phyloP scores from a whole-genome alignment of 2,329 filamentous ascomycete species.

The Paecilomyces sp. region DNA sequence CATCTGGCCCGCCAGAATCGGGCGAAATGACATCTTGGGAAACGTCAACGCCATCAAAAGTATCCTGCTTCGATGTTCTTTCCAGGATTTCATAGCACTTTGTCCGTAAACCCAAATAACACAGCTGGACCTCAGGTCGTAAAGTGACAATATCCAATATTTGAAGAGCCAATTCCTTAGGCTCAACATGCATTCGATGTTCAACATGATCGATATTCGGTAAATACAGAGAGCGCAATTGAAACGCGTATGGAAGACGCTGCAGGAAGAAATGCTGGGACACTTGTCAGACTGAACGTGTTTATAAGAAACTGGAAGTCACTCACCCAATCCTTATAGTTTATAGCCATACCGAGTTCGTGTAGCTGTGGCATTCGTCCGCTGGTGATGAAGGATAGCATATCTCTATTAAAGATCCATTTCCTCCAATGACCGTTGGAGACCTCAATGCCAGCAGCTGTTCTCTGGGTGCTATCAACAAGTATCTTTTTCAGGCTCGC shows the following conservation, averaged over 20 bases:
- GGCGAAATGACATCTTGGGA: constrained; percentile 33
- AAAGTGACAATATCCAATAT: constrained; percentile 72
- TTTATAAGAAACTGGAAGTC: background rate
- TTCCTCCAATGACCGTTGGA: constrained; percentile 50
- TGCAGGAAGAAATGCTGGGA: constrained; percentile 70
- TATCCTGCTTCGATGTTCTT: constrained; percentile 34
- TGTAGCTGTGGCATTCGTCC: constrained; percentile 65
- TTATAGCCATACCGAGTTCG: constrained; percentile 65
- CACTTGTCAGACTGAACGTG: constrained; percentile 9
- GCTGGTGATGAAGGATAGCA: constrained; percentile 66
- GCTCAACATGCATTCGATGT: constrained; percentile 55
- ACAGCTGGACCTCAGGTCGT: constrained; percentile 67
- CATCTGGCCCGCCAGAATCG: constrained; percentile 39
- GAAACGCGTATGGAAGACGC: constrained; percentile 61
- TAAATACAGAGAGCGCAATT: constrained; percentile 65
- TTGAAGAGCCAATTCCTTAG: constrained; percentile 66
- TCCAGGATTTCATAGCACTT: constrained; percentile 82
- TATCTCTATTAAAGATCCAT: constrained; percentile 65
- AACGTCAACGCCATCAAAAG: constrained; percentile 32
- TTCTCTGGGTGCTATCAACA: constrained; percentile 61
- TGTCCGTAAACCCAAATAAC: constrained; percentile 66
- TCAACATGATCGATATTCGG: constrained; percentile 61
- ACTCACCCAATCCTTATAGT: constrained; percentile 72
- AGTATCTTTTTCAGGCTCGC: constrained; percentile 65
- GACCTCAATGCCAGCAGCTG: constrained; percentile 30